Evolutionary conservation across 257 asterid species (phyloP).

Genomic region (Fraxinus pennsylvanica): DNA sequence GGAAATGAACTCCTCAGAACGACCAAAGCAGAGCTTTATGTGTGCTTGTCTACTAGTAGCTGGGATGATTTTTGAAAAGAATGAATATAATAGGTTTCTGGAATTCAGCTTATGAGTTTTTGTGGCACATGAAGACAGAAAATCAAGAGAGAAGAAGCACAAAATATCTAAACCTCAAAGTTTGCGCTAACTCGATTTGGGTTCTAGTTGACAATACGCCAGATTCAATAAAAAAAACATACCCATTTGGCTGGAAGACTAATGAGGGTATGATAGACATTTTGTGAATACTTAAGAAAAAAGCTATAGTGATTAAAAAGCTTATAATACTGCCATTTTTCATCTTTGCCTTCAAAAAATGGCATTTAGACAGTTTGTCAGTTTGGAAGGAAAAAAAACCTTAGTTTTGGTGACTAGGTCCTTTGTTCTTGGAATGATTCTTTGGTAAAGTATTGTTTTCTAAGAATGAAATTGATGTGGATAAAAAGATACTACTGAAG

Average conservation of each 20-base stretch:
- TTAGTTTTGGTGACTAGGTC: neutral
- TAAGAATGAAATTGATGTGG: slow-evolving; percentile 8
- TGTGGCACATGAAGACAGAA: neutral
- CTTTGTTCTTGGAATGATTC: slow-evolving; percentile 1
- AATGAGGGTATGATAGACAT: neutral
- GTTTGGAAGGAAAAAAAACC: neutral
- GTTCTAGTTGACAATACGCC: neutral
- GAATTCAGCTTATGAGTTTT: neutral
- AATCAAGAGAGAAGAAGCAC: neutral
- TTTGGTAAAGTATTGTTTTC: neutral
- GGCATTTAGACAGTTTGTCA: neutral
- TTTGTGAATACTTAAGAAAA: neutral
- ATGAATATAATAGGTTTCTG: neutral
- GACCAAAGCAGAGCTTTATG: neutral
- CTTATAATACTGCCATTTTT: neutral
- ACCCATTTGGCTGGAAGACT: neutral
- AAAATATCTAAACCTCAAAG: neutral
- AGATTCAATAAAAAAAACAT: neutral
- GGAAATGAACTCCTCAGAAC: neutral
- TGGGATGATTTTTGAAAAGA: neutral
- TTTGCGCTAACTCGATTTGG: neutral
- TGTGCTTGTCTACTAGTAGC: neutral
- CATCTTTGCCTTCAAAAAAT: neutral
- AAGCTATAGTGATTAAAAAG: neutral
- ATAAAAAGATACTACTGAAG: neutral